These are phyloP conservation scores for Syzygium jambos DNA, from an alignment of 345 rosid genomes.

Conservation along the genomic window DNA sequence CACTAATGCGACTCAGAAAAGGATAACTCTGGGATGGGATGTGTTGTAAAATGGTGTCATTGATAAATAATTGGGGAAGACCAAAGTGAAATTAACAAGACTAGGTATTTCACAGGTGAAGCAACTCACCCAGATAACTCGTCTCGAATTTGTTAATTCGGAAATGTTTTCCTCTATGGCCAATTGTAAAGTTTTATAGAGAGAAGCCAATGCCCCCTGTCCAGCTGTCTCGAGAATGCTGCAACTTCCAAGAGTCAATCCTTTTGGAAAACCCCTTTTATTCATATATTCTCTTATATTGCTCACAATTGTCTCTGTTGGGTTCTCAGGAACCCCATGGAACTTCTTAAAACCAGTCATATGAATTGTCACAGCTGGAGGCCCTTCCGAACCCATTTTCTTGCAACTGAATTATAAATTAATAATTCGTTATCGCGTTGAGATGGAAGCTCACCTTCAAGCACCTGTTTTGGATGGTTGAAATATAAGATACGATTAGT, in stretches of 20 bases:
- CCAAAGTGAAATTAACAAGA: neutral
- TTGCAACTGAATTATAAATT: neutral
- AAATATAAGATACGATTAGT: neutral
- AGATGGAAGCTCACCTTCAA: slow-evolving; percentile 1
- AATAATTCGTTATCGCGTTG: neutral
- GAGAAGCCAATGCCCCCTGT: slow-evolving; percentile 53
- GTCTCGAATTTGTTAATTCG: slow-evolving; percentile 33
- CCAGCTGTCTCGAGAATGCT: slow-evolving; percentile 89
- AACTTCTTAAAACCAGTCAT: slow-evolving; percentile 96
- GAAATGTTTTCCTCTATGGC: slow-evolving; percentile 35
- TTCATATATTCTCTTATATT: slow-evolving; percentile 60
- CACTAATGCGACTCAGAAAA: neutral
- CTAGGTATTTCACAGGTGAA: neutral
- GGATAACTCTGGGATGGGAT: neutral
- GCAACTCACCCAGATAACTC: slow-evolving; percentile 68
- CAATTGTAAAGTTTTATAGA: slow-evolving; percentile 57
- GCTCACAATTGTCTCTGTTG: slow-evolving; percentile 69
- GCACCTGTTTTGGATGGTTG: slow-evolving; percentile 15
- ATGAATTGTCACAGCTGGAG: slow-evolving; percentile 60
- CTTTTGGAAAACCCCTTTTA: slow-evolving; percentile 65
- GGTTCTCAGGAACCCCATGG: slow-evolving; percentile 97
- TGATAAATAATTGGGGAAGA: neutral
- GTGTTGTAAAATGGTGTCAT: neutral
- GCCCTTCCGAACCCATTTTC: slow-evolving; percentile 96
- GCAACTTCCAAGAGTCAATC: slow-evolving; percentile 68